Percentiles rank a stretch among this genome's conserved stretches.
Evolutionary conservation across 352 stramenopile genomes (phyloP).

Genomic region (Phytophthora tentaculata): DNA sequence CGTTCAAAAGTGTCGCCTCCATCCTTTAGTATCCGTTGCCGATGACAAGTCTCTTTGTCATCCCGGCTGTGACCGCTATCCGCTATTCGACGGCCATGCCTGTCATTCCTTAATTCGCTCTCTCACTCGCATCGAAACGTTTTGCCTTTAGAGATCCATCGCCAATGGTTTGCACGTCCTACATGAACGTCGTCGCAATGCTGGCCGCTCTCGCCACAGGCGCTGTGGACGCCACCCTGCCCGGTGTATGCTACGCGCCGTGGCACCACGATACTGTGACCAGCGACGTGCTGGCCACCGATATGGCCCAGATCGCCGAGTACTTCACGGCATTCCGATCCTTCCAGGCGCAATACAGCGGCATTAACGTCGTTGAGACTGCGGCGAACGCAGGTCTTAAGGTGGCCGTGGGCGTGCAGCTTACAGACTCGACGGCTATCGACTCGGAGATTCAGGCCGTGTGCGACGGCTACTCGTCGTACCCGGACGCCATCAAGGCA

Average conservation of each 20-base stretch:
- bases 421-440: constrained; percentile 49
- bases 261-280: constrained; percentile 63
- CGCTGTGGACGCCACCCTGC: constrained; percentile 18
- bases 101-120: constrained; percentile 36
- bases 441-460: constrained; percentile 62
- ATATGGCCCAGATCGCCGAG: constrained; percentile 47
- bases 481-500: constrained; percentile 51
- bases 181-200: constrained; percentile 23
- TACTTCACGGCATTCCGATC: constrained; percentile 68
- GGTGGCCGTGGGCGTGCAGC: constrained; percentile 70
- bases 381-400: constrained; percentile 57
- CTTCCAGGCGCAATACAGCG: constrained; percentile 68
- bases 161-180: constrained; percentile 33
- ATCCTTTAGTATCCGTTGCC: constrained; percentile 23
- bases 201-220: constrained; percentile 16
- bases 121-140: constrained; percentile 19
- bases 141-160: constrained; percentile 13
- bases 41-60: constrained; percentile 9
- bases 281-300: constrained; percentile 42
- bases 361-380: constrained; percentile 57
- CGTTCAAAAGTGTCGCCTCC: constrained; percentile 14
- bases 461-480: constrained; percentile 49
- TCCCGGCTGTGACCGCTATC: not conserved
- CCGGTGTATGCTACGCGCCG: constrained; percentile 65
- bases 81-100: constrained; percentile 15